These are phyloP conservation scores for Ustilago hordei DNA, from an alignment of 1,284 basidiomycete species.

Conservation along the genomic window DNA sequence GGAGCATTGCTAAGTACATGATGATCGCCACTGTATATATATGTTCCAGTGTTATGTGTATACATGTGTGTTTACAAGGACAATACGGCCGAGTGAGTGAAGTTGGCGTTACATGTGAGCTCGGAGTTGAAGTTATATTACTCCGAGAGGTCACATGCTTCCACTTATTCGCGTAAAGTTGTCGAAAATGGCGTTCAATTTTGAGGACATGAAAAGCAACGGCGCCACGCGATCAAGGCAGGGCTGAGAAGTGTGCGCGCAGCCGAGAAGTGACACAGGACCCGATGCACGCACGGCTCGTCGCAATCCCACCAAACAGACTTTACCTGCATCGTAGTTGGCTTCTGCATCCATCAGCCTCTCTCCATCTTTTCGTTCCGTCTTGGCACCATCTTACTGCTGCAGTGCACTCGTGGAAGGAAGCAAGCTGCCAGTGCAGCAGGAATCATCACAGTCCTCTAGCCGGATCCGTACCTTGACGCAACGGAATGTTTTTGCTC, in stretches of 20 bases:
- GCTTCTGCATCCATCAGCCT: neutral
- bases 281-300: slow-evolving; percentile 10
- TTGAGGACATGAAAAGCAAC: neutral
- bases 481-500: neutral
- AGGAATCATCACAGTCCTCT: neutral
- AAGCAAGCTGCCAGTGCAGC: neutral
- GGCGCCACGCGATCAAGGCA: slow-evolving; percentile 2
- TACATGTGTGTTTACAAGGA: no score
- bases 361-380: neutral
- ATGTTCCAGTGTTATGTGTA: no score
- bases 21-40: no score
- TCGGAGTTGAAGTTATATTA: no score
- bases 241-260: slow-evolving; percentile 7
- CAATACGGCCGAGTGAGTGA: no score
- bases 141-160: neutral
- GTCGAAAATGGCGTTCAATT: slow-evolving; percentile 10
- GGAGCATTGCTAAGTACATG: no score
- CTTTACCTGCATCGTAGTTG: slow-evolving; percentile 1
- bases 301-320: neutral
- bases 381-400: neutral
- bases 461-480: neutral
- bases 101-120: no score
- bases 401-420: neutral
- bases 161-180: neutral
- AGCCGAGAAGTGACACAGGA: neutral